Percentiles rank a stretch among this genome's conserved stretches.
These are phyloP conservation scores for Botryosphaeria agaves DNA, from an alignment of 2,329 filamentous ascomycete species.

Conservation along the genomic window DNA sequence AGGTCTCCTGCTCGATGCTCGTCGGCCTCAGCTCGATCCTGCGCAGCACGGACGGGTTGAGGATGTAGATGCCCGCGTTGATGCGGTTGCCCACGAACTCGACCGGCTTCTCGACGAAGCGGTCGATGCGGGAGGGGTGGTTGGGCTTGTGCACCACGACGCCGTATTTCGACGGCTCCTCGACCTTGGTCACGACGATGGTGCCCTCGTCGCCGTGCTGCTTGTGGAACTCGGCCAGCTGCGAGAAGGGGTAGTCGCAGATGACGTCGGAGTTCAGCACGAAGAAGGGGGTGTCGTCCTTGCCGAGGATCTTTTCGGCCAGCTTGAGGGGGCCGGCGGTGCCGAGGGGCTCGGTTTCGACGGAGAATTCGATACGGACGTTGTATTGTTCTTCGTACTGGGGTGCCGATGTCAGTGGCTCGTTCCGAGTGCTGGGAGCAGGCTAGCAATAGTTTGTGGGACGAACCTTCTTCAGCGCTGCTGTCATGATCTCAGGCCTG, in stretches of 20 bases:
- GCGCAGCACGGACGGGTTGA: constrained; percentile 78
- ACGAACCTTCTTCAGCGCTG: constrained; percentile 72
- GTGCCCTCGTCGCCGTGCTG: constrained; percentile 87
- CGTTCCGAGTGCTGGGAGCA: constrained; percentile 3
- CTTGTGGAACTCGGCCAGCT: constrained; percentile 85
- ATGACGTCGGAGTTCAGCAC: constrained; percentile 97
- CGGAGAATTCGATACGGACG: constrained; percentile 91
- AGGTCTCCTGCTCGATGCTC: constrained; percentile 97
- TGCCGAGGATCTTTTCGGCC: constrained; percentile 77
- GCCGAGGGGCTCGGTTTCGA: constrained; percentile 88
- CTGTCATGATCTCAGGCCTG: constrained; percentile 93
- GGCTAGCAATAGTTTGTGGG: constrained; percentile 5
- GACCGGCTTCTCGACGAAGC: constrained; percentile 98
- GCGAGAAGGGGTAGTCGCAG: constrained; percentile 90
- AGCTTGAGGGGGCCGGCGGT: constrained; percentile 93
- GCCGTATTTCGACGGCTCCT: constrained; percentile 97
- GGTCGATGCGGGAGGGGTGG: constrained; percentile 82
- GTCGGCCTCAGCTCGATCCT: constrained; percentile 93
- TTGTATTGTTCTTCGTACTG: constrained; percentile 81
- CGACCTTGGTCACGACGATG: constrained; percentile 96
- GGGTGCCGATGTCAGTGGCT: constrained; percentile 1
- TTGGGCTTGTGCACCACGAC: constrained; percentile 94
- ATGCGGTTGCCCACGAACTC: constrained; percentile 98
- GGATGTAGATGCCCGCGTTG: constrained; percentile 95
- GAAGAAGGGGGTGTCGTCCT: constrained; percentile 92